A percentile compares a stretch with the other conserved stretches of the same genome.
Conservation (phyloP, 2,329 filamentous ascomycete species). For the Botryotinia narcissicola region DNA sequence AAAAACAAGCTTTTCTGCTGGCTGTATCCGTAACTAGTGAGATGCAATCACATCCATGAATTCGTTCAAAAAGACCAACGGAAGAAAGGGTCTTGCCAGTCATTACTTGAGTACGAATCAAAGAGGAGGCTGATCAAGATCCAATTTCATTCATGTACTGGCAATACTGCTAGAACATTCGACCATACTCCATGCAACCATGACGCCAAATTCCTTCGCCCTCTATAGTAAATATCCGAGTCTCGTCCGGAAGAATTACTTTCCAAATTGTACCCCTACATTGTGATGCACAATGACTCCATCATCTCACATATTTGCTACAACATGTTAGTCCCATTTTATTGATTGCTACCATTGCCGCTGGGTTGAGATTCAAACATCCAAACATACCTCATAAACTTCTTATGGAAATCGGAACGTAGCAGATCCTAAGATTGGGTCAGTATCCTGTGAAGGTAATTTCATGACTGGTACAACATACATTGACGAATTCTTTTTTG, state of each 20-base stretch:
- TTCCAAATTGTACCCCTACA: background rate
- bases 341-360: background rate
- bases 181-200: background rate
- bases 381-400: slow-evolving; percentile 69
- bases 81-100: background rate
- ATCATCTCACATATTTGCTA: slow-evolving; percentile 41
- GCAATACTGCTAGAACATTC: background rate
- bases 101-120: background rate
- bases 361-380: background rate
- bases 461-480: slow-evolving; percentile 45
- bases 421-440: slow-evolving; percentile 64
- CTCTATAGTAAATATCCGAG: background rate
- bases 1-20: slow-evolving; percentile 14
- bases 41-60: background rate
- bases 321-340: slow-evolving; percentile 21
- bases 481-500: slow-evolving; percentile 96
- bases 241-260: background rate
- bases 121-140: background rate
- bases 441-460: slow-evolving; percentile 20
- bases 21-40: background rate
- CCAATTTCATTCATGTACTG: background rate
- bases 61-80: background rate
- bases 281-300: background rate
- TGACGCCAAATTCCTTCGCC: background rate
- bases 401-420: slow-evolving; percentile 94